phyloP scores from a whole-genome alignment of 192 early-diverging fungal species.

The Entomortierella chlamydospora region DNA sequence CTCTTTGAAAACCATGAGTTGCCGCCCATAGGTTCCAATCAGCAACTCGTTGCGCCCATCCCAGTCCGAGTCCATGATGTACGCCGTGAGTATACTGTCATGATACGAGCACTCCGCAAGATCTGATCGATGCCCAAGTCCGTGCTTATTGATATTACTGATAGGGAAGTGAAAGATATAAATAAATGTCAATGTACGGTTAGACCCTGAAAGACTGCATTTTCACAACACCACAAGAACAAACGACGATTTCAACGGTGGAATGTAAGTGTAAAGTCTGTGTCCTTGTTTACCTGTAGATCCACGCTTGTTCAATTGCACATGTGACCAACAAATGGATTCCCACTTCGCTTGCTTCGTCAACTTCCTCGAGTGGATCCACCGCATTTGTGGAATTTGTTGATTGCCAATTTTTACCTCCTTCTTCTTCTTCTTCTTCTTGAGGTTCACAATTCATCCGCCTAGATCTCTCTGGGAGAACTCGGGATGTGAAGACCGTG shows the following conservation, averaged over 20 bases:
- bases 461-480: constrained; percentile 3
- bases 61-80: constrained; percentile 71
- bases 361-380: too few species aligned
- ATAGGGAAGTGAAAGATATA: not conserved
- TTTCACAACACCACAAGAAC: too few species aligned
- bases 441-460: not conserved
- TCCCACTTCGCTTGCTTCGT: constrained; percentile 21
- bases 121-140: constrained; percentile 49
- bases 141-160: constrained; percentile 58
- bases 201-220: too few species aligned
- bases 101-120: constrained; percentile 62
- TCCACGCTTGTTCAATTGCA: constrained; percentile 64
- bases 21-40: constrained; percentile 69
- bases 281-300: constrained; percentile 59
- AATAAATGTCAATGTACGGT: too few species aligned
- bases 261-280: not conserved
- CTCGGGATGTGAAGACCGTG: constrained; percentile 27
- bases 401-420: not conserved
- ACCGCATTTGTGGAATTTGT: too few species aligned
- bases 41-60: constrained; percentile 67
- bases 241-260: not conserved
- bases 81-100: constrained; percentile 67
- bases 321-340: constrained; percentile 66
- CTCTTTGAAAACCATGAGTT: constrained; percentile 67
- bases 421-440: not conserved